Conservation (phyloP, 208 protist species). For the Leishmania lainsoni region DNA sequence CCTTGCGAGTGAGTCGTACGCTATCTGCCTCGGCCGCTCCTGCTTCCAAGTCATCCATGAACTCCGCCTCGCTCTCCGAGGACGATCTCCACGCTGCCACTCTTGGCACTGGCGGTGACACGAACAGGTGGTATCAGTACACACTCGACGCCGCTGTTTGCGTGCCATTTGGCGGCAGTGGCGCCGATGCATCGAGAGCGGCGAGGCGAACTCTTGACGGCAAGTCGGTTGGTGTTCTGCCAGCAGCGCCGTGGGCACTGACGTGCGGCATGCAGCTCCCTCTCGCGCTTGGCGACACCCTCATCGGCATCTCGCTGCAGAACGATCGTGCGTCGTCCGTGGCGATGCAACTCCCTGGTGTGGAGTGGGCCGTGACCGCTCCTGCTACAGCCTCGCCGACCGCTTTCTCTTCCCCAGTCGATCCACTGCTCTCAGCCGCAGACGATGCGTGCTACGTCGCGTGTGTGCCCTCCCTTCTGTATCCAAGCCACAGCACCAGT, state of each 20-base stretch:
- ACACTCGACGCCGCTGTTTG: conserved; percentile 31
- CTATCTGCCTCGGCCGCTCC: conserved; percentile 7
- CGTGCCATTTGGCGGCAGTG: conserved; percentile 12
- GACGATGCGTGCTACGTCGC: not conserved
- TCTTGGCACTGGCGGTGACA: not conserved
- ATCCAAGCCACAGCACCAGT: not conserved
- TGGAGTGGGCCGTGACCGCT: conserved; percentile 22
- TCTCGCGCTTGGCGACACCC: conserved; percentile 48
- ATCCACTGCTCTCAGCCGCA: not conserved
- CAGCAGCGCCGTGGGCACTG: conserved; percentile 35
- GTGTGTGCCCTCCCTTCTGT: conserved; percentile 21
- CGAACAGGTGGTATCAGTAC: conserved; percentile 17
- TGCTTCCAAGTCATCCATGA: conserved; percentile 14
- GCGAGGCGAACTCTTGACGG: conserved; percentile 16
- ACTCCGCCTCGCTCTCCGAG: conserved; percentile 30
- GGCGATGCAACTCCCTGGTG: conserved; percentile 25
- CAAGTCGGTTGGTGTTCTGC: conserved; percentile 12
- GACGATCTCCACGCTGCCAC: conserved; percentile 15
- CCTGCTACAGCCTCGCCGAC: not conserved
- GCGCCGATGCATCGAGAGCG: not conserved
- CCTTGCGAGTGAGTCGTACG: conserved; percentile 20
- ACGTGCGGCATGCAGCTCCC: conserved; percentile 55
- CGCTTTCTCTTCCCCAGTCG: not conserved
- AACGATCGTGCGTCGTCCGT: conserved; percentile 39
- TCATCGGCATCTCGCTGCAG: conserved; percentile 48